Conservation (phyloP, 768 basidiomycete species). For the Mrakia hoshinonis region DNA sequence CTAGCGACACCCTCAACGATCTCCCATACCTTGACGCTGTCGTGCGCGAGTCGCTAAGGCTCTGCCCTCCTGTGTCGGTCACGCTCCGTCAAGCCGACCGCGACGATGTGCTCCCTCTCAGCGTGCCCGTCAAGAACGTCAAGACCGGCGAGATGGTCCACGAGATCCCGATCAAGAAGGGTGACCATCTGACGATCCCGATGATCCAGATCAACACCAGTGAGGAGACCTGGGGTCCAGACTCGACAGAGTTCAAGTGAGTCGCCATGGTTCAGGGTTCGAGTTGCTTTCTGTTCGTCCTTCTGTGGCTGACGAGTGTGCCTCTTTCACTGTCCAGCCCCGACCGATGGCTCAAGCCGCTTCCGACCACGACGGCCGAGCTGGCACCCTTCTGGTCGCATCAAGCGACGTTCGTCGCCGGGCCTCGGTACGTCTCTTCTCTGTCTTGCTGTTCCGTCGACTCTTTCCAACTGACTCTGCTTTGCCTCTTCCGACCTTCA, state of each 20-base stretch:
- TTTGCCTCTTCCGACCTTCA: background rate
- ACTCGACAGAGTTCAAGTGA: background rate
- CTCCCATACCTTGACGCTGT: slow-evolving; percentile 16
- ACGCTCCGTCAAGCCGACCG: background rate
- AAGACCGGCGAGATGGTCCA: background rate
- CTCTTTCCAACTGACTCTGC: too few species aligned
- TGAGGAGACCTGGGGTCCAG: background rate
- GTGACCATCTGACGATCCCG: background rate
- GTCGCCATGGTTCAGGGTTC: background rate
- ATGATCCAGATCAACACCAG: background rate
- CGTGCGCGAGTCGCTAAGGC: background rate
- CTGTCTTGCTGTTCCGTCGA: background rate
- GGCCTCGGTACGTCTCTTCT: background rate
- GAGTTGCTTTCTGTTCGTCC: background rate
- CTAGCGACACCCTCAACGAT: slow-evolving; percentile 2
- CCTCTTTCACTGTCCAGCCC: slow-evolving; percentile 21
- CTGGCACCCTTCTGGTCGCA: background rate
- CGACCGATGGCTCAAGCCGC: slow-evolving; percentile 24
- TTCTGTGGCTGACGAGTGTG: background rate
- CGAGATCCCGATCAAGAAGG: background rate
- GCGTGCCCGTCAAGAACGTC: background rate
- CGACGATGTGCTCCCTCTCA: background rate
- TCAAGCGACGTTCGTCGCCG: background rate
- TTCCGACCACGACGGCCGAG: slow-evolving; percentile 29
- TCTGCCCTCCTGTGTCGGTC: background rate